These are phyloP conservation scores for Pestalotiopsis sp. DNA, from an alignment of 2,329 filamentous ascomycete genomes.

Conservation along the genomic window DNA sequence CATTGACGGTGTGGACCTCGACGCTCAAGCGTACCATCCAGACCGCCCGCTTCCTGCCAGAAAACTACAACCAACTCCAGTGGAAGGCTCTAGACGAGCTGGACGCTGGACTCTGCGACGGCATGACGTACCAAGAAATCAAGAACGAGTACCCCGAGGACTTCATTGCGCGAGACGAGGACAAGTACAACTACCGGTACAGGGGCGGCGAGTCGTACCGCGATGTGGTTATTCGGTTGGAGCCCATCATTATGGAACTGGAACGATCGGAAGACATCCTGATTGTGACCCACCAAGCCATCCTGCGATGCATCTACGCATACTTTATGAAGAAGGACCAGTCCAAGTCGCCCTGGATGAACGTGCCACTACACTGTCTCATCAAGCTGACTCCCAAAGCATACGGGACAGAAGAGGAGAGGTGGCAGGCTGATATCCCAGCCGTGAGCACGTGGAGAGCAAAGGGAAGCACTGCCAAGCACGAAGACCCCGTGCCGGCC, in stretches of 20 bases:
- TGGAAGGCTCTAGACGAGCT: slow-evolving; percentile 99
- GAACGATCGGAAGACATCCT: slow-evolving; percentile 96
- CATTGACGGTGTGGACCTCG: slow-evolving; percentile 65
- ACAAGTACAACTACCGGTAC: slow-evolving; percentile 99
- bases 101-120: slow-evolving; percentile 94
- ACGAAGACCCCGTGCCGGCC: slow-evolving; percentile 63
- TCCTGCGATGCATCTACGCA: slow-evolving; percentile 94
- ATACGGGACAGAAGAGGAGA: slow-evolving; percentile 89
- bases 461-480: slow-evolving; percentile 87
- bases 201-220: slow-evolving; percentile 93
- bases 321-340: slow-evolving; percentile 99
- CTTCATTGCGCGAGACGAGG: slow-evolving; percentile 91
- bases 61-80: slow-evolving; percentile 88
- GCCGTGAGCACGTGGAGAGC: slow-evolving; percentile 96
- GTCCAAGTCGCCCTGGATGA: slow-evolving; percentile 95
- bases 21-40: slow-evolving; percentile 82
- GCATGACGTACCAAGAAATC: slow-evolving; percentile 94
- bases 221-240: slow-evolving; percentile 94
- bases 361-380: slow-evolving; percentile 92
- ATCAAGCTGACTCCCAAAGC: slow-evolving; percentile 96
- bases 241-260: slow-evolving; percentile 99
- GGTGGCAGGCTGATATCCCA: slow-evolving; percentile 87
- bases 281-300: slow-evolving; percentile 97
- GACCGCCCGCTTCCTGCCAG: slow-evolving; percentile 80
- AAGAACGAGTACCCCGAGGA: slow-evolving; percentile 90